A percentile compares a stretch with the other conserved stretches of the same genome.
Conservation (phyloP, 1,139 yeast species). For the Suhomyces panamericanus region DNA sequence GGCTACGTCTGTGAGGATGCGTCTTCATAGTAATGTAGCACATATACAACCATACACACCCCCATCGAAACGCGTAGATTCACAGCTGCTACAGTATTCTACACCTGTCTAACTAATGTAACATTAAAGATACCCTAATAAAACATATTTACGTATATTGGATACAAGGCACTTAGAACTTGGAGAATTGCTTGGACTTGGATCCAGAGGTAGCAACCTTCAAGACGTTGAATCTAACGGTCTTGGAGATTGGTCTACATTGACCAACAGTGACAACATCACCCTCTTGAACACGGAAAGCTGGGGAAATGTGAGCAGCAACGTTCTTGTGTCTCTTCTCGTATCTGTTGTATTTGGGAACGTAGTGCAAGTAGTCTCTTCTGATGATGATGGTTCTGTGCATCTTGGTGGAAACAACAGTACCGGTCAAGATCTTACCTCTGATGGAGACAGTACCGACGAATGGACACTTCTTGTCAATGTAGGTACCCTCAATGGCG, state of each 20-base stretch:
- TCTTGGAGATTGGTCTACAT: slow-evolving; percentile 99
- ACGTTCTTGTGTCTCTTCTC: slow-evolving; percentile 99
- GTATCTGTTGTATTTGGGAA: slow-evolving; percentile 99
- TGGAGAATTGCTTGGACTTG: slow-evolving; percentile 92
- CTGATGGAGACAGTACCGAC: slow-evolving; percentile 96
- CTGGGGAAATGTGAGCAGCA: slow-evolving; percentile 99
- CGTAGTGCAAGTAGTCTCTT: slow-evolving; percentile 99
- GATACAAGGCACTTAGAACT: slow-evolving; percentile 62
- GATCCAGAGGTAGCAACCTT: slow-evolving; percentile 90
- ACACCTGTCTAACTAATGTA: slow-evolving; percentile 20
- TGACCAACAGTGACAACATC: slow-evolving; percentile 99
- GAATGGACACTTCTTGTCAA: slow-evolving; percentile 99
- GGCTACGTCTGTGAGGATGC: too few species aligned
- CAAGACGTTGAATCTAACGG: slow-evolving; percentile 99
- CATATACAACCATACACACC: neutral
- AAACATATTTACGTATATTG: slow-evolving; percentile 11
- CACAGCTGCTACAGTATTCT: too few species aligned
- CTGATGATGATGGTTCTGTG: slow-evolving; percentile 99
- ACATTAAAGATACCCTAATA: slow-evolving; percentile 23
- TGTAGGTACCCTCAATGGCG: slow-evolving; percentile 98
- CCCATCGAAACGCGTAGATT: too few species aligned
- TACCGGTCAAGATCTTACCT: slow-evolving; percentile 98
- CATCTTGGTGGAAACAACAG: slow-evolving; percentile 99
- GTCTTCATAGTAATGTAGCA: too few species aligned
- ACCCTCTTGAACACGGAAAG: slow-evolving; percentile 99